Evolutionary conservation across 768 basidiomycete species (phyloP), one percentile per base, ranked within the genome.

Genomic region (Podaxis sp.): DNA sequence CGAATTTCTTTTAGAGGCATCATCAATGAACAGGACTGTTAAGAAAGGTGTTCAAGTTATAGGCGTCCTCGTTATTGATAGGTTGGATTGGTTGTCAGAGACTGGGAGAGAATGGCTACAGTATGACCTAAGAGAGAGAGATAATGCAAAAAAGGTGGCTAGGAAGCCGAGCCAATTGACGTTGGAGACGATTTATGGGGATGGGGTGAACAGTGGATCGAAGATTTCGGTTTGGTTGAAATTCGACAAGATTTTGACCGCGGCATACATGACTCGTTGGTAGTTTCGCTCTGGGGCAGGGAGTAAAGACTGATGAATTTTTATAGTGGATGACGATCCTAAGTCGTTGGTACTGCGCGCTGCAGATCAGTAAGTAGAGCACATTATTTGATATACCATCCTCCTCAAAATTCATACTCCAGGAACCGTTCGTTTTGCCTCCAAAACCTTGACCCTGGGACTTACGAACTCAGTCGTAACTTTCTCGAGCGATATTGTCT

Each of bases 401-500:
- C 13, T 63, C 41, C 20, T 56, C 36, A 44, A 56, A 20, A 22
- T 41, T 41, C 36, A 58, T 28, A 2, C 37, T 60, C 40, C 62
- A 84, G 82, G 38, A 64, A 72, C 12, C 80, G 86, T 12, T 65
- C 64, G 0, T 89, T 81, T 62, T 70, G 76, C 55, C 72, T 89
- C 2, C 65, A 71, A 12, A 78, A 81, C 2, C 76, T 88, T 69
- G 78, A 86, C 57, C 71, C 76, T 5, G 68, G 67, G 15, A 82
- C 80, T 0, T 82, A 79, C 62, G 62, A 67, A 0, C 68, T 64
- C 0, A 82, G 86, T 65, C 73, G 73, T 54, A 78, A 81, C 46
- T 89, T 85, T 65, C 69, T 89, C 46, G 76, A 78, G 40, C 79
- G 81, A 46, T 87, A 80, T 66, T 81, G 80, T 20, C 75, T 85